phyloP scores from a whole-genome alignment of 2,329 filamentous ascomycete genomes.

The Pyrenochaeta sp. region DNA sequence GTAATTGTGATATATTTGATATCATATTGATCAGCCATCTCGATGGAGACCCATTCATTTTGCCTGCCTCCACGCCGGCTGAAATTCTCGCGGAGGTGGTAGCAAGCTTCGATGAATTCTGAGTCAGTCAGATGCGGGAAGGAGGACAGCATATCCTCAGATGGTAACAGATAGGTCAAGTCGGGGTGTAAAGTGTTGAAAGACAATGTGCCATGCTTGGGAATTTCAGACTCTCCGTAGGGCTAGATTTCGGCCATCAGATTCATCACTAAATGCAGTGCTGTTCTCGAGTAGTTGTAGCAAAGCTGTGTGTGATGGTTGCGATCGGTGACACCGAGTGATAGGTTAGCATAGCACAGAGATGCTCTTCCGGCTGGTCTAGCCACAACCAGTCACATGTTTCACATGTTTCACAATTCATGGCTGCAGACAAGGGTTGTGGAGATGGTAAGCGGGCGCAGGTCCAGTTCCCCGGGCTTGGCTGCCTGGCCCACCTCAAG shows the following conservation, averaged over 20 bases:
- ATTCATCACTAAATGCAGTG: too few relatives aligned
- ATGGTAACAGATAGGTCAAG: neutral
- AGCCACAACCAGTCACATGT: neutral
- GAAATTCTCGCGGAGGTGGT: conserved; percentile 23
- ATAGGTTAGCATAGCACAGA: neutral
- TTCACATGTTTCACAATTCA: neutral
- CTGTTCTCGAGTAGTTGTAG: neutral
- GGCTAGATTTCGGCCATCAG: neutral
- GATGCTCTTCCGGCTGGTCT: neutral
- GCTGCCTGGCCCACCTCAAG: conserved; percentile 28
- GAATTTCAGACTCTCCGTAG: neutral
- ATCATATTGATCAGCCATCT: conserved; percentile 19
- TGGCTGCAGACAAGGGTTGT: neutral
- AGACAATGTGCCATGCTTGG: neutral
- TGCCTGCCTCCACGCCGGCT: conserved; percentile 19
- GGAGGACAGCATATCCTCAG: conserved; percentile 11
- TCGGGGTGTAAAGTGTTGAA: neutral
- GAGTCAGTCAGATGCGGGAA: conserved; percentile 40
- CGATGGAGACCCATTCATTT: conserved; percentile 34
- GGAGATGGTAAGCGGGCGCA: neutral
- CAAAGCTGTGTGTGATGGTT: neutral
- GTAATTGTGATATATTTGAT: conserved; percentile 31
- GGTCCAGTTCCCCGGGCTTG: conserved; percentile 15
- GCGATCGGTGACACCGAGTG: too few relatives aligned
- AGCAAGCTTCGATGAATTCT: conserved; percentile 42